These are phyloP conservation scores for Henckelia pumila DNA, from an alignment of 257 asterid genomes.

Conservation along the genomic window DNA sequence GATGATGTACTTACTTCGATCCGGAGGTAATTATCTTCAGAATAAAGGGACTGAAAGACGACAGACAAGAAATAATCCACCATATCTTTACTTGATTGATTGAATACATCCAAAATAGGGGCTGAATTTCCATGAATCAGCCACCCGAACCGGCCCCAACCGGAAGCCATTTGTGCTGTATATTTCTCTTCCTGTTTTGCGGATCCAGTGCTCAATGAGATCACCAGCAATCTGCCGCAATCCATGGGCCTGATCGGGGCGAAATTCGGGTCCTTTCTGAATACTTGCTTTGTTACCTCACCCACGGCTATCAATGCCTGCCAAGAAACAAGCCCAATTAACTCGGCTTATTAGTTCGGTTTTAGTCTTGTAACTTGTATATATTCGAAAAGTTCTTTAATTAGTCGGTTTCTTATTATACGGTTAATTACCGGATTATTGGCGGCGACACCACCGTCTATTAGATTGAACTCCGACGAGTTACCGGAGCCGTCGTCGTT, in stretches of 20 bases:
- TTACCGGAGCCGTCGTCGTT: conserved; percentile 37
- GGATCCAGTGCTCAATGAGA: conserved; percentile 57
- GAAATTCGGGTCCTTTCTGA: conserved; percentile 33
- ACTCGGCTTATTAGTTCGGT: too few species aligned
- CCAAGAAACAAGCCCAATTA: not conserved
- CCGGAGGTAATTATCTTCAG: conserved; percentile 49
- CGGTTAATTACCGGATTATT: conserved; percentile 56
- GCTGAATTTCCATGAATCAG: conserved; percentile 34
- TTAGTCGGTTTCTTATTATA: not conserved
- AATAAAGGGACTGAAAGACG: conserved; percentile 35
- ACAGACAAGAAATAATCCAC: conserved; percentile 41
- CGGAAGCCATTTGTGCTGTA: conserved; percentile 39
- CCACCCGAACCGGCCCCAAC: conserved; percentile 60
- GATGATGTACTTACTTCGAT: conserved; percentile 37
- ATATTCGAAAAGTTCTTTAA: too few species aligned
- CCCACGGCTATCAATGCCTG: conserved; percentile 52
- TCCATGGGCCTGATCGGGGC: conserved; percentile 37
- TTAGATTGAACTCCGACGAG: conserved; percentile 53
- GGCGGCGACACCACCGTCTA: conserved; percentile 63
- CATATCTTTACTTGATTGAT: conserved; percentile 43
- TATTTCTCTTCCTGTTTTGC: conserved; percentile 39
- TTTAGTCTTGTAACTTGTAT: too few species aligned
- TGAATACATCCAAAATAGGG: conserved; percentile 46
- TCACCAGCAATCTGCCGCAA: conserved; percentile 35
- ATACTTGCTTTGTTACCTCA: conserved; percentile 39